Evolutionary conservation across 768 basidiomycete species (phyloP), one percentile per base, ranked within the genome.

Genomic region (Mycena chlorophos): DNA sequence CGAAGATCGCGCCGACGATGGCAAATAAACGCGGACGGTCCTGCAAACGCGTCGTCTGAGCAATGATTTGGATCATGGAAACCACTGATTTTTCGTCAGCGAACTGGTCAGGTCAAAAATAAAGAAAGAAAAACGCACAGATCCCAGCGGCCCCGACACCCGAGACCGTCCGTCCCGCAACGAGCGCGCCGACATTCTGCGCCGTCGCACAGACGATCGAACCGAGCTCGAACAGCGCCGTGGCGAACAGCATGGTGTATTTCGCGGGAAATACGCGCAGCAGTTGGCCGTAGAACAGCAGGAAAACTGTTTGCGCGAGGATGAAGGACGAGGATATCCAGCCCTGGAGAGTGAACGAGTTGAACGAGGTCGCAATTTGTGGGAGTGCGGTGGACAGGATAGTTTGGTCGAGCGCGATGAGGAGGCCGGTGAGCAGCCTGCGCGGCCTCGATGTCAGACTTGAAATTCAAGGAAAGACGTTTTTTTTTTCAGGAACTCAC

Each of bases 211-310:
- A 77, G 40, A 76, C 58, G 16, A 73, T 56, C 2, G 68, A 71
- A 5, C 79, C 78, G 28, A 77, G 54, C 55, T 80, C 78, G 59
- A 78, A 78, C 54, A 78, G 55, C 12, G 20, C 19, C 6, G 20
- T 20, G 8, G 40, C 14, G 8, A 19, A 10, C 10, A 43, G 10
- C 16, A 43, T 17, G 40, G 22, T 23, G 12, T 19, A 43, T 20
- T 43, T 43, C 10, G 40, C 40, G 8, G 40, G 10, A 23, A 43
- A 43, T 10, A 43, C 20, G 6, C 40, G 31, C 31, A 34, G 17
- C 10, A 34, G 31, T 17, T 34, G 31, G 31, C 31, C 31, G 31
- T 34, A 34, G 14, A 43, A 43, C 6, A 43, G 40, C 6, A 58
- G 54, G n/a, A 69, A 66, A 25, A 60, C 57, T n/a, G 56, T 55